Evolutionary conservation across 2,329 filamentous ascomycete genomes (phyloP).

Genomic region (Erysiphe neolycopersici): DNA sequence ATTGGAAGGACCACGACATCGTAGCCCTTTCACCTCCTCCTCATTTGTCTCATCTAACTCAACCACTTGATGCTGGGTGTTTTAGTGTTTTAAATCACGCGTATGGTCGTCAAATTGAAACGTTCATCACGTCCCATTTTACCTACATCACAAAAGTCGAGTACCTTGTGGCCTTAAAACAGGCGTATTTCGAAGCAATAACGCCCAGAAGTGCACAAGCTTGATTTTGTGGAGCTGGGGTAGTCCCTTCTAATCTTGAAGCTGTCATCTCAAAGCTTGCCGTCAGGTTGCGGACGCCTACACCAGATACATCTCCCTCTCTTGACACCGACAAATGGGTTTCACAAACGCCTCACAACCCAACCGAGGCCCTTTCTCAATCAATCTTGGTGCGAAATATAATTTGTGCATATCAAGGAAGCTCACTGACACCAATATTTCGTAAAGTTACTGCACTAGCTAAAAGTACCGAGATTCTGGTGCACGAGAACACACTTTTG

Average conservation of each 20-base stretch:
- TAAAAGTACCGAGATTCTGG: conserved; percentile 3
- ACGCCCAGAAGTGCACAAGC: background rate
- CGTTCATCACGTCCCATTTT: background rate
- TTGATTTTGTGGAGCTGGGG: conserved; percentile 4
- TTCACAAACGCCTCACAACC: background rate
- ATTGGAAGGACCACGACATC: background rate
- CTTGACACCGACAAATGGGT: conserved; percentile 1
- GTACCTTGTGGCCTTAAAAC: background rate
- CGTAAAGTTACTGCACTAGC: conserved; percentile 2
- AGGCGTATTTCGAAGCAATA: background rate
- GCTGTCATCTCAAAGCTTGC: conserved; percentile 7
- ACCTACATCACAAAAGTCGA: background rate
- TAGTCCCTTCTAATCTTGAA: conserved; percentile 11
- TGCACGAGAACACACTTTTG: conserved; percentile 2
- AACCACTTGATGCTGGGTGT: background rate
- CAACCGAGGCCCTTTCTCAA: background rate
- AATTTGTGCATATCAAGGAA: background rate
- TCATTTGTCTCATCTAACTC: background rate
- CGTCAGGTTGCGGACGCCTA: conserved; percentile 7
- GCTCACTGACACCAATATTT: conserved; percentile 1
- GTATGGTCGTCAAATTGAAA: background rate
- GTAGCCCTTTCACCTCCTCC: background rate
- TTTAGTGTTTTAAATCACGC: background rate
- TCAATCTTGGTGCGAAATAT: background rate
- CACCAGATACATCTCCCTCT: conserved; percentile 2